A percentile compares a stretch with the other conserved stretches of the same genome.
Conservation (phyloP, 2,329 filamentous ascomycete genomes). For the Coniochaeta sp. region DNA sequence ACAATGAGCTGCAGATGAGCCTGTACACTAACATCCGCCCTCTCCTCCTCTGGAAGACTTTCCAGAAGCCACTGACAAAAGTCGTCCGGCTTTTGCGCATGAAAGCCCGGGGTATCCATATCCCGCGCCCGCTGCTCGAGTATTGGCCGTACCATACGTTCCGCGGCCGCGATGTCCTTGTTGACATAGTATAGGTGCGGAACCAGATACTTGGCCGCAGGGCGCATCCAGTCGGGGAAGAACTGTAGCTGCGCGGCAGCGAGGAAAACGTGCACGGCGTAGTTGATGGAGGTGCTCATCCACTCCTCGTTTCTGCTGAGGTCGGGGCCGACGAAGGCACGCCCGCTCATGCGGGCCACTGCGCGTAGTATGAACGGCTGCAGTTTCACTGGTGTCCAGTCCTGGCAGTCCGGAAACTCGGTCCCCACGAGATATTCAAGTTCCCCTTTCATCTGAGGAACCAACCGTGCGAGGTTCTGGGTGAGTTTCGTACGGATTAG, state of each 20-base stretch:
- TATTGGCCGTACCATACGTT: conserved; percentile 35
- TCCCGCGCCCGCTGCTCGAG: conserved; percentile 37
- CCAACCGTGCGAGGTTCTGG: conserved; percentile 37
- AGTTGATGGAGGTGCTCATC: conserved; percentile 45
- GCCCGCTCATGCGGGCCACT: conserved; percentile 45
- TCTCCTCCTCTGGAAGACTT: conserved; percentile 29
- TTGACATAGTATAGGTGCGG: conserved; percentile 38
- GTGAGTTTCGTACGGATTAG: conserved; percentile 39
- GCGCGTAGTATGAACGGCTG: conserved; percentile 44
- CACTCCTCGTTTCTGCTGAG: conserved; percentile 46
- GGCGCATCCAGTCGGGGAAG: conserved; percentile 42
- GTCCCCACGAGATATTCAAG: conserved; percentile 36
- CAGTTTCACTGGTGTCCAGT: conserved; percentile 49
- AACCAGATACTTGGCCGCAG: conserved; percentile 37
- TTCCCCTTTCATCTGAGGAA: conserved; percentile 38
- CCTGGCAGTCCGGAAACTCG: conserved; percentile 42
- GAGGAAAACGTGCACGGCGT: conserved; percentile 40
- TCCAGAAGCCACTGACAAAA: conserved; percentile 39
- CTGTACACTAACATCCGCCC: conserved; percentile 28
- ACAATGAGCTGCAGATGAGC: conserved; percentile 37
- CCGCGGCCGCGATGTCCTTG: conserved; percentile 33
- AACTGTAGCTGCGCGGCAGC: conserved; percentile 42
- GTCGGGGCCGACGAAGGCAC: conserved; percentile 43
- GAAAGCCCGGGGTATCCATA: conserved; percentile 27
- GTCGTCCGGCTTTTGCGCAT: conserved; percentile 29